These are phyloP conservation scores for Sugiyamaella castrensis DNA, from an alignment of 1,139 yeast genomes.

Conservation along the genomic window DNA sequence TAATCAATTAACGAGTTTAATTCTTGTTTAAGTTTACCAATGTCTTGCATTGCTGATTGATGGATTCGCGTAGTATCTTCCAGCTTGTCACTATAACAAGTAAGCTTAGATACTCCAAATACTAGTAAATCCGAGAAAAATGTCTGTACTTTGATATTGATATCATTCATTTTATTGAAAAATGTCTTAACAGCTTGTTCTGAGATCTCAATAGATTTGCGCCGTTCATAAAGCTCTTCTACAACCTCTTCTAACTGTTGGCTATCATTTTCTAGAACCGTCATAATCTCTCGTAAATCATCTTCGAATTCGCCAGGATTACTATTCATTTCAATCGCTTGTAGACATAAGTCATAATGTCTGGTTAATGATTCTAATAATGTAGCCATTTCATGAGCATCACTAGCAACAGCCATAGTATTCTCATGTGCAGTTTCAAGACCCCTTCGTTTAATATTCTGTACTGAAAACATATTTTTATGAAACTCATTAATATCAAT, in stretches of 20 bases:
- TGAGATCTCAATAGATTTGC: conserved; percentile 27
- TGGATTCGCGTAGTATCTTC: conserved; percentile 19
- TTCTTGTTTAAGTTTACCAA: conserved; percentile 32
- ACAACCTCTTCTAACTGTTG: conserved; percentile 40
- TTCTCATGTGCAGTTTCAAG: conserved; percentile 30
- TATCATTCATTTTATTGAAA: conserved; percentile 21
- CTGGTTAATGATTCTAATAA: conserved; percentile 68
- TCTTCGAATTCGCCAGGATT: conserved; percentile 20
- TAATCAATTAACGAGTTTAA: conserved; percentile 43
- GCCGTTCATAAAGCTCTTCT: conserved; percentile 34
- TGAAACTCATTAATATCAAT: conserved; percentile 31
- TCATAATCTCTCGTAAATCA: conserved; percentile 30
- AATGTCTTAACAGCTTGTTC: conserved; percentile 27
- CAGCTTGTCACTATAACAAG: conserved; percentile 22
- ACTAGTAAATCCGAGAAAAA: conserved; percentile 27
- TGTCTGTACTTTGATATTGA: conserved; percentile 20
- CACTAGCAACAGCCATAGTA: conserved; percentile 31
- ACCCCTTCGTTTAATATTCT: conserved; percentile 18
- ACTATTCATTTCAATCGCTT: conserved; percentile 31
- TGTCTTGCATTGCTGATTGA: conserved; percentile 26
- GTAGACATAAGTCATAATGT: conserved; percentile 75
- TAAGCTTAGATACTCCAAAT: conserved; percentile 26
- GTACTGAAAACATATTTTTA: conserved; percentile 20
- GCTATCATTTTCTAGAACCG: conserved; percentile 40
- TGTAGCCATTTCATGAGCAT: conserved; percentile 70